These are phyloP conservation scores for Aspergillus sp. DNA, from an alignment of 2,329 filamentous ascomycete genomes.

Conservation along the genomic window DNA sequence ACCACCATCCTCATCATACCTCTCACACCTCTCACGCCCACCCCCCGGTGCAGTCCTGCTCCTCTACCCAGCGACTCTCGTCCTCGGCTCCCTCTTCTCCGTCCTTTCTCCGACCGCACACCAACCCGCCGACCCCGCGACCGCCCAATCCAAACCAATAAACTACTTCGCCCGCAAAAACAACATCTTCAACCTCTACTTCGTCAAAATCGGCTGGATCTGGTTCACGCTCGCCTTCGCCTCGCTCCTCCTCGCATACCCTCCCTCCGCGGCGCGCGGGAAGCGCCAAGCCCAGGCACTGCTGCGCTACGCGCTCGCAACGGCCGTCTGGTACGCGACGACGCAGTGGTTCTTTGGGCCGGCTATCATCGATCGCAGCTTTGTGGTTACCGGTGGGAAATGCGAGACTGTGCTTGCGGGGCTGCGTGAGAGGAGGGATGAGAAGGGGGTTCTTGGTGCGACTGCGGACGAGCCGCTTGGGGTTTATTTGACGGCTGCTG, in stretches of 20 bases:
- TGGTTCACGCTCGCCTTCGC: constrained; percentile 80
- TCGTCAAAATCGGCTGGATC: constrained; percentile 93
- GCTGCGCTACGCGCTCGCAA: constrained; percentile 70
- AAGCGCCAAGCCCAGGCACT: constrained; percentile 58
- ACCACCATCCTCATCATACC: neutral
- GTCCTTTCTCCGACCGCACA: constrained; percentile 71
- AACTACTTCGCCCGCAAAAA: constrained; percentile 90
- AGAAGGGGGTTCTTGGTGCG: neutral
- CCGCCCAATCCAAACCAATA: constrained; percentile 21
- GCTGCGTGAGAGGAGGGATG: constrained; percentile 29
- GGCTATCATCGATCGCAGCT: constrained; percentile 83
- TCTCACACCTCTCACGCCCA: constrained; percentile 8
- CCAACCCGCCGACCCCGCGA: constrained; percentile 38
- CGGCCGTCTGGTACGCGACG: constrained; percentile 76
- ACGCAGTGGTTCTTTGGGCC: constrained; percentile 98
- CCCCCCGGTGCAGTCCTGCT: constrained; percentile 51
- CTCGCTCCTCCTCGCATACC: constrained; percentile 69
- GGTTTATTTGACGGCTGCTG: constrained; percentile 65
- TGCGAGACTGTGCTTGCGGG: constrained; percentile 60
- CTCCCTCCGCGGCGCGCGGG: constrained; percentile 48
- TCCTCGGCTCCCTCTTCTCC: constrained; percentile 80
- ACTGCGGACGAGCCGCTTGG: constrained; percentile 34
- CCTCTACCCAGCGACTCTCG: constrained; percentile 74
- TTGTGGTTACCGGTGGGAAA: constrained; percentile 81
- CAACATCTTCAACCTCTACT: constrained; percentile 88